Evolutionary conservation across 1,139 yeast genomes (phyloP), one percentile per base, ranked within the genome.

Genomic region (Diutina rugosa): DNA sequence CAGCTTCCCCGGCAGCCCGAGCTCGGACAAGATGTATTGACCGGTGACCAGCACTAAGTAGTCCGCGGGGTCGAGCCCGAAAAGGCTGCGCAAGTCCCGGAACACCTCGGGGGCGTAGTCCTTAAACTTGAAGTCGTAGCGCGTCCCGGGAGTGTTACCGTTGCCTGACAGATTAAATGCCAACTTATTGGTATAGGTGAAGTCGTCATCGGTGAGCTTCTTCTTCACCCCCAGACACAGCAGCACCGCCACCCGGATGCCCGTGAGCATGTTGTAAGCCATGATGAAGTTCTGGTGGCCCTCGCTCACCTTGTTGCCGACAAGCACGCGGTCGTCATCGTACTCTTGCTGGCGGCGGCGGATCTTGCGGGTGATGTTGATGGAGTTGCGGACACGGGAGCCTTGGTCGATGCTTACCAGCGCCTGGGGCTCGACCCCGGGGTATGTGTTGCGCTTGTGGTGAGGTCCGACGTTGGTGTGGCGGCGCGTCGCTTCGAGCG

Each of bases 241-340:
- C 10, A 97, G 88, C 0, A 90, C 98, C 0, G 97, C 95, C 1
- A 91, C 96, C 59, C 99, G 78, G 56, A 95, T 93, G 12, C 99
- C 99, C 0, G 99, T 91, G 58, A 95, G 77, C 97, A 95, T 93
- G 69, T 93, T 90, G 69, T 93, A 95, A 0, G 98, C 99, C 76
- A 93, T 85, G 46, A 90, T 90, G 65, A 87, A 95, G 69, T 91
- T 93, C 56, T 84, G 90, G 66, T 93, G 98, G 53, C 97, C 98
- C 69, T 90, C 96, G 60, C 87, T 82, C 54, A 90, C 93, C 62
- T 86, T 85, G 60, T 88, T 87, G 1, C 96, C 96, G 9, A 87
- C 85, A 49, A 85, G 68, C 3, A 85, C 90, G 55, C 77, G 75
- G 62, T 82, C 89, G 61, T 83, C 89, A 56, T 82, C 84, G n/a